These are phyloP conservation scores for Thelonectria olida DNA, from an alignment of 2,329 filamentous ascomycete species.

Conservation along the genomic window DNA sequence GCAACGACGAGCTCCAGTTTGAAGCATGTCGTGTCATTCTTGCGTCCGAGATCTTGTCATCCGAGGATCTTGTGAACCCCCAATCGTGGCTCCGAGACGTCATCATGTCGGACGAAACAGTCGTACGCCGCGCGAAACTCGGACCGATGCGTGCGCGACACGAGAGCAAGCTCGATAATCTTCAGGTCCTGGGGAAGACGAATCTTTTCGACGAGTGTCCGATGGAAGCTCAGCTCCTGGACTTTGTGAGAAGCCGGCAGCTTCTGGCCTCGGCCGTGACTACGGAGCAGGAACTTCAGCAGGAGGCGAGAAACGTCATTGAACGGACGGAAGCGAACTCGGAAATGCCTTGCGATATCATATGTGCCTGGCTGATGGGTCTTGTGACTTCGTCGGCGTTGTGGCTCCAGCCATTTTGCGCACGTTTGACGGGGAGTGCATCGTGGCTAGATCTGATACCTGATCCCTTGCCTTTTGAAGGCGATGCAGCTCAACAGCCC, in stretches of 20 bases:
- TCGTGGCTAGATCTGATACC: background rate
- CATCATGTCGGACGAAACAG: conserved; percentile 22
- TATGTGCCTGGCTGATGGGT: conserved; percentile 15
- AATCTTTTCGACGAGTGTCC: conserved; percentile 41
- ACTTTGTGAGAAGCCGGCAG: conserved; percentile 19
- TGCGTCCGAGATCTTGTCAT: conserved; percentile 33
- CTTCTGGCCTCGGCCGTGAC: conserved; percentile 1
- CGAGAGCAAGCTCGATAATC: conserved; percentile 27
- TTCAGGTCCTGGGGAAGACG: conserved; percentile 32
- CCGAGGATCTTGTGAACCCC: background rate
- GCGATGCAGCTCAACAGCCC: background rate
- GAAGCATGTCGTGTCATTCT: conserved; percentile 34
- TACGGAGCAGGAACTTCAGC: conserved; percentile 20
- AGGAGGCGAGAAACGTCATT: conserved; percentile 27
- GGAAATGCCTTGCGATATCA: conserved; percentile 21
- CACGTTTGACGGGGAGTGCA: background rate
- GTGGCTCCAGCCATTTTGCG: conserved; percentile 24
- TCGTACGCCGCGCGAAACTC: conserved; percentile 31
- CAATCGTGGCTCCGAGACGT: conserved; percentile 41
- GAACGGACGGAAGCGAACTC: conserved; percentile 12
- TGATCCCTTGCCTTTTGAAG: background rate
- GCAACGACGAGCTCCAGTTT: conserved; percentile 29
- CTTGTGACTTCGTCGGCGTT: conserved; percentile 13
- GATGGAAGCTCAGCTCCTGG: conserved; percentile 33
- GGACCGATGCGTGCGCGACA: conserved; percentile 35